Conservation (phyloP, 2,329 filamentous ascomycete genomes). For the Colletotrichum tanaceti region DNA sequence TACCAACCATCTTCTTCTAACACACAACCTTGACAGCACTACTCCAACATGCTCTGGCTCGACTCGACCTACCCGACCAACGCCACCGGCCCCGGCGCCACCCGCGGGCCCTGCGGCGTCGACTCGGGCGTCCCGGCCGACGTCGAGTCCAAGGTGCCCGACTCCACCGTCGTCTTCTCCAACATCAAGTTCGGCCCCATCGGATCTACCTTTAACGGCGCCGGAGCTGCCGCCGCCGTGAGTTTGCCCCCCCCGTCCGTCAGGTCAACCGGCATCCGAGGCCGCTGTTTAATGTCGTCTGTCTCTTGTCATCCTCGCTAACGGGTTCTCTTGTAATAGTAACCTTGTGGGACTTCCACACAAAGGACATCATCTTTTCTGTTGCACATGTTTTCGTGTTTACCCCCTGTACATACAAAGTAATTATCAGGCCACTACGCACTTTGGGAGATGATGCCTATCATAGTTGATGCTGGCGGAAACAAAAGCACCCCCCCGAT, state of each 20-base stretch:
- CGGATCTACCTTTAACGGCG: conserved; percentile 60
- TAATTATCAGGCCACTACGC: not conserved
- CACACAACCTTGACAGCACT: conserved; percentile 57
- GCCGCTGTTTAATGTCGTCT: too few species aligned
- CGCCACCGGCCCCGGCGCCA: conserved; percentile 58
- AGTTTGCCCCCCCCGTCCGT: not conserved
- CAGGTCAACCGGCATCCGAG: too few species aligned
- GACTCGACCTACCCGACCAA: conserved; percentile 72
- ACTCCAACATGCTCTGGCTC: conserved; percentile 79
- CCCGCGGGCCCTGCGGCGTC: conserved; percentile 65
- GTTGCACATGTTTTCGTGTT: conserved; percentile 19
- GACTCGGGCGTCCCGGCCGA: conserved; percentile 63
- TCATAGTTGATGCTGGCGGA: not conserved
- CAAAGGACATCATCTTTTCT: too few species aligned
- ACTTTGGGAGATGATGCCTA: not conserved
- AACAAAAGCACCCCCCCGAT: not conserved
- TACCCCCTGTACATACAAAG: conserved; percentile 10
- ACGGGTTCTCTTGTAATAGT: too few species aligned
- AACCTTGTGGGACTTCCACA: too few species aligned
- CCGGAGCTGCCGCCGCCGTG: conserved; percentile 25
- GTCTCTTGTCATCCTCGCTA: too few species aligned
- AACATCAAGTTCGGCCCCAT: conserved; percentile 64
- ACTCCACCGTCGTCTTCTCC: conserved; percentile 66
- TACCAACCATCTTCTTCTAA: not conserved
- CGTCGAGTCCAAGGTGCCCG: conserved; percentile 59